Base-by-base conservation (phyloP, 345 rosid species). In the Corchorus capsularis region DNA sequence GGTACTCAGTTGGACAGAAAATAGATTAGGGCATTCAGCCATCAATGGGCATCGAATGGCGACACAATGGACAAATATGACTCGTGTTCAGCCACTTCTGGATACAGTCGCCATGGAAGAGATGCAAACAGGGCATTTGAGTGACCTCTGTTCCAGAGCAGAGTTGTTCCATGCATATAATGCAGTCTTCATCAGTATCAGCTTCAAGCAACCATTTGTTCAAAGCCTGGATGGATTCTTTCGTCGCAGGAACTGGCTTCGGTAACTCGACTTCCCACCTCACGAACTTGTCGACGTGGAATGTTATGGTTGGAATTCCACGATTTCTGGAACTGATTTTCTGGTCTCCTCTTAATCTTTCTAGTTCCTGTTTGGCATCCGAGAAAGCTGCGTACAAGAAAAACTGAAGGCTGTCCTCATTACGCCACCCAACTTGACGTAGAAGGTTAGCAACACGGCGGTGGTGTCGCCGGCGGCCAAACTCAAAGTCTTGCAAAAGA, bases 61-160 rank as follows among this genome's bases (percentile, higher is more conserved):
- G 52, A 68, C 56, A 69, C n/a, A 20, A 6, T 2, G 78, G 78
- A 8, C 72, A 75, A 0, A 8, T 3, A 53, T 75, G 71, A 32
- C 71, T 35, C 22, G 14, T 39, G 12, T 7, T 32, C 46, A 75
- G 50, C 78, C 78, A 64, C 37, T 13, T 32, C 32, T 43, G 3
- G 10, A 75, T 64, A 19, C 72, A 75, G 1, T 63, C 63, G 35
- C 15, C 63, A 52, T 75, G 72, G 16, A 63, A 75, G 15, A 32
- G 37, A 64, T 75, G 78, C 7, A 4, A 47, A 47, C 78, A 75
- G 1, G 78, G 78, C 78, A 75, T 75, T 11, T 13, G 3, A 3
- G 47, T 54, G n/a, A 43, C 62, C 27, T 37, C 37, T 11, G 11
- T 39, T 41, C 39, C 55, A 2, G 45, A 16, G 13, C 11, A 41